These are phyloP conservation scores for Didymella glomerata DNA, from an alignment of 2,329 filamentous ascomycete genomes.

Conservation along the genomic window DNA sequence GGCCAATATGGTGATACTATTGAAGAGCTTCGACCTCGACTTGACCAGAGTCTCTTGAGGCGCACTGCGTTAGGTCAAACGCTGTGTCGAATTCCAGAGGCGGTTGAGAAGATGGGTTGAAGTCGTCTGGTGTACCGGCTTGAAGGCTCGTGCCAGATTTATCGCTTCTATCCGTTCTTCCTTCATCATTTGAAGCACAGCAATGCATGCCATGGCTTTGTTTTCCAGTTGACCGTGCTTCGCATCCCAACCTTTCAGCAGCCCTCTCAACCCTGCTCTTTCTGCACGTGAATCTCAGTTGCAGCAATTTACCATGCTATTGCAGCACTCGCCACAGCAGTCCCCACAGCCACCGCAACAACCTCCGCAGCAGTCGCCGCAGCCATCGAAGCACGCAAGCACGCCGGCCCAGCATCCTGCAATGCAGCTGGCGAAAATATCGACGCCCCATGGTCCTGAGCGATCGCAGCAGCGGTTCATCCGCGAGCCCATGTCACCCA, in stretches of 20 bases:
- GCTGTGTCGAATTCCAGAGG: too few species aligned
- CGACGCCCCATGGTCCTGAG: constrained; percentile 27
- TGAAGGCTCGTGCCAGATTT: neutral
- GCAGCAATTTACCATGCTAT: constrained; percentile 6
- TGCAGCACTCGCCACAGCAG: constrained; percentile 19
- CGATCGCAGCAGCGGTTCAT: constrained; percentile 18
- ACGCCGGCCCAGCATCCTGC: constrained; percentile 23
- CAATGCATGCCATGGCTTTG: neutral
- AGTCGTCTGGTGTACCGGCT: neutral
- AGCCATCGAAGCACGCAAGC: constrained; percentile 21
- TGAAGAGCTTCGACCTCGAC: neutral
- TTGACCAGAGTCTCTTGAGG: neutral
- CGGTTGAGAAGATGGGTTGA: neutral
- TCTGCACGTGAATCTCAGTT: neutral
- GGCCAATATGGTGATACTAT: neutral
- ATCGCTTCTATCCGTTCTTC: neutral
- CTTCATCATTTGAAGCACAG: too few species aligned
- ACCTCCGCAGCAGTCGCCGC: constrained; percentile 14
- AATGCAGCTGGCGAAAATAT: constrained; percentile 24
- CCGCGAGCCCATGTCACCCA: constrained; percentile 12
- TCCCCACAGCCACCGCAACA: constrained; percentile 14
- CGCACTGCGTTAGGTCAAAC: too few species aligned
- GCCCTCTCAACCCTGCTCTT: neutral
- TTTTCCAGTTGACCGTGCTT: neutral
- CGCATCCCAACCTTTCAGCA: neutral